phyloP scores from a whole-genome alignment of 2,329 filamentous ascomycete species.

The Sporothrix mexicana region DNA sequence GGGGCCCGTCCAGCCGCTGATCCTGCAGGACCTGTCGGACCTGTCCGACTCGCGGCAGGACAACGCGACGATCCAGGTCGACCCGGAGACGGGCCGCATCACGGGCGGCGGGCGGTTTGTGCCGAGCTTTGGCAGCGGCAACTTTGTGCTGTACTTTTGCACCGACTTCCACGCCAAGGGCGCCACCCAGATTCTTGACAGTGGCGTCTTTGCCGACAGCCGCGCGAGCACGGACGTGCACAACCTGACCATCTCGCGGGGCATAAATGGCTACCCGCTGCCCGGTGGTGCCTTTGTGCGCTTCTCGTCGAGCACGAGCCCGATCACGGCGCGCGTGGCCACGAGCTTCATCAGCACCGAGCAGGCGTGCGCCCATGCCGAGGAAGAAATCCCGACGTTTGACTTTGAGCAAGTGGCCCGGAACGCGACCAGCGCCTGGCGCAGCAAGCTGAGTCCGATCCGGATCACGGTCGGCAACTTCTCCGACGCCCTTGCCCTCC shows the following conservation, averaged over 20 bases:
- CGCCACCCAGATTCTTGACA: conserved; percentile 58
- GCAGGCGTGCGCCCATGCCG: conserved; percentile 71
- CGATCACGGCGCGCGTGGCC: conserved; percentile 69
- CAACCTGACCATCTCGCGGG: conserved; percentile 54
- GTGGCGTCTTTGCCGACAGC: conserved; percentile 66
- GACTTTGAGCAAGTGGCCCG: conserved; percentile 62
- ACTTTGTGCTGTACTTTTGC: conserved; percentile 67
- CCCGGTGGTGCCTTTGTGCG: conserved; percentile 69
- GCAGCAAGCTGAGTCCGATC: conserved; percentile 64
- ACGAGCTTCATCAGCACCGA: conserved; percentile 71
- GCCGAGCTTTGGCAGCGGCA: conserved; percentile 69
- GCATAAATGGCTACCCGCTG: conserved; percentile 59
- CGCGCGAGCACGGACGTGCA: conserved; percentile 57
- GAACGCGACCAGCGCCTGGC: conserved; percentile 64
- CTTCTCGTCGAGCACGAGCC: conserved; percentile 58
- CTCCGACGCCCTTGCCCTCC: background rate
- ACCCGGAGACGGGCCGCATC: conserved; percentile 63
- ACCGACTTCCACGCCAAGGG: conserved; percentile 69
- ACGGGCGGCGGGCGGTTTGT: conserved; percentile 66
- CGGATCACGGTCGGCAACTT: conserved; percentile 51
- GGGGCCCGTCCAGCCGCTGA: conserved; percentile 57
- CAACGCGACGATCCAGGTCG: conserved; percentile 62
- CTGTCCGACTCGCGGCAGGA: conserved; percentile 64
- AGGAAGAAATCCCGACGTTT: conserved; percentile 70
- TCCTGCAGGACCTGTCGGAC: conserved; percentile 70